Base-by-base conservation (phyloP, 2,329 filamentous ascomycete species). In the Fusarium humuli region DNA sequence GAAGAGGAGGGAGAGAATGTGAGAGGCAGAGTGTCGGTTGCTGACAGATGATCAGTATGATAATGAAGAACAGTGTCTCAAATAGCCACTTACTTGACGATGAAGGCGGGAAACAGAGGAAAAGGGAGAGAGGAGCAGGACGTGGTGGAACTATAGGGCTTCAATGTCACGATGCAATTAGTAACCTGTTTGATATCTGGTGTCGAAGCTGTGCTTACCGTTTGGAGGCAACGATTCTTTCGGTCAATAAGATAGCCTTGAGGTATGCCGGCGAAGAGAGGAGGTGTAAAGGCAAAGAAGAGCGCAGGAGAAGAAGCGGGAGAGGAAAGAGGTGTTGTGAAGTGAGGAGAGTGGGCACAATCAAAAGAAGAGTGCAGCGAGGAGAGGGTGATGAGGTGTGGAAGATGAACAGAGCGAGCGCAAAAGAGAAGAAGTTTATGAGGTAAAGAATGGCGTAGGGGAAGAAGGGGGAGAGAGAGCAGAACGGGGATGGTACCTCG, bases 281-380 rank as follows among this genome's bases (percentile, higher is more conserved):
- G 16, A 34, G 0, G 16, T 18, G 5, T 34, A 0, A 10, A 34
- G 32, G 32, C 0, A 1, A 18, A 18, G 5, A 34, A 10, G 2
- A 34, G 5, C 32, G 32, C 16, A 6, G 2, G 2, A 34, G 32
- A 34, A 18, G 25, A 27, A 27, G 10, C 3, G 25, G 2, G 7
- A 8, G 5, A 18, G 32, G 32, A 8, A 5, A 18, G 5, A 34
- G 14, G 14, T 32, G 30, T 32, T 32, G 14, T 32, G 14, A 32
- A 16, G 14, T 5, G 14, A 5, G 14, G 30, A 34, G 14, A 9
- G 1, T 34, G 32, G 0, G 32, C 2, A 16, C 32, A 34, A 34
- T 18, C 22, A 22, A 34, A 34, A 18, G 5, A 2, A 2, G 9
- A 10, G 16, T 5, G 32, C 8, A 34, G 2, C 16, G 32, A 18